Evolutionary conservation across 2,329 filamentous ascomycete genomes (phyloP).

Genomic region (Xylariaceae sp.): DNA sequence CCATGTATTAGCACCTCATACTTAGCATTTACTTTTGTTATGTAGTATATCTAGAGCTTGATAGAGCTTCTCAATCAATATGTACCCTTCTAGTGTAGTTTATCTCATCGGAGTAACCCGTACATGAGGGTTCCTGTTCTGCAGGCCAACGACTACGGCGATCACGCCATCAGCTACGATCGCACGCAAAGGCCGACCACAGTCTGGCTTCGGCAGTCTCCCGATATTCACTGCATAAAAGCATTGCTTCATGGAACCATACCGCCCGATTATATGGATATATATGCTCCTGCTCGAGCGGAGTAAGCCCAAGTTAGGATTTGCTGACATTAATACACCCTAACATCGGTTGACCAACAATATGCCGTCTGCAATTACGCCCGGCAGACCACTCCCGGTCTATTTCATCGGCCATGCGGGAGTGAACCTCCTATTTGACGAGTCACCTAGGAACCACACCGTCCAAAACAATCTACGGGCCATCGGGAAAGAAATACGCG

Average conservation of each 20-base stretch:
- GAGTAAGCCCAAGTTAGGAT: neutral
- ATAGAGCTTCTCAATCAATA: neutral
- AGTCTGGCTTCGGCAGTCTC: constrained; percentile 7
- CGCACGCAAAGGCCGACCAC: constrained; percentile 20
- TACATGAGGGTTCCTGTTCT: neutral
- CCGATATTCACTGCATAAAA: constrained; percentile 11
- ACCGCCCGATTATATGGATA: constrained; percentile 1
- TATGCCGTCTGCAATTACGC: constrained; percentile 23
- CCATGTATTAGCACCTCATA: neutral
- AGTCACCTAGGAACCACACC: constrained; percentile 18
- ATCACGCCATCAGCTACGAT: constrained; percentile 23
- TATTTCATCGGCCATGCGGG: constrained; percentile 30
- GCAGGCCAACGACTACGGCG: constrained; percentile 4
- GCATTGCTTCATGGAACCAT: constrained; percentile 9
- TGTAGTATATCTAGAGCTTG: neutral
- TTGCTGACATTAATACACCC: neutral
- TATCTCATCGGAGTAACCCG: neutral
- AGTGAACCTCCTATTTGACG: constrained; percentile 22
- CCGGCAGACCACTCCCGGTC: constrained; percentile 21
- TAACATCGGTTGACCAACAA: neutral
- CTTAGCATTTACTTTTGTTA: neutral
- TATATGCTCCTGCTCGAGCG: constrained; percentile 8
- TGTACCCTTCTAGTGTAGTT: neutral
- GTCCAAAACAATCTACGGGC: constrained; percentile 28
- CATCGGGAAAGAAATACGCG: constrained; percentile 24